These are phyloP conservation scores for Sphagnum tenellum DNA, from an alignment of 225 moss, liverwort and hornwort genomes.

Conservation along the genomic window DNA sequence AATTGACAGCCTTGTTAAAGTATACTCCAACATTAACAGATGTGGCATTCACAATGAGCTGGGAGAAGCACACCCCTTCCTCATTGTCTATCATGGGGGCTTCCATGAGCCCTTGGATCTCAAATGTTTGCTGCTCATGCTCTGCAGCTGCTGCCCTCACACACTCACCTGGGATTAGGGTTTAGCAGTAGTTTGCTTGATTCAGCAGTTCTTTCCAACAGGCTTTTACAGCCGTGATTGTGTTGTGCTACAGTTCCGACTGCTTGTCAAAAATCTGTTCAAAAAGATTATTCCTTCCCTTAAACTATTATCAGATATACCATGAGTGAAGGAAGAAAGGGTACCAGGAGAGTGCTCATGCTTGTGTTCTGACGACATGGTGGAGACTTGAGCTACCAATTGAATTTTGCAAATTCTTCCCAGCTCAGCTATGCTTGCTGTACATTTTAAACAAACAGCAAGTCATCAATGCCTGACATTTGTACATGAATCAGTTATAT, in stretches of 20 bases:
- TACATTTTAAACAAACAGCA: neutral
- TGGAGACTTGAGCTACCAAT: conserved; percentile 81
- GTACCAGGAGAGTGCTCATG: conserved; percentile 22
- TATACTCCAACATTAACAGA: conserved; percentile 93
- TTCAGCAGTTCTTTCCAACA: no score
- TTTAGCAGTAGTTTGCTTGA: no score
- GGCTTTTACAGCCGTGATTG: no score
- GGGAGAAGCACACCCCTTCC: conserved; percentile 87
- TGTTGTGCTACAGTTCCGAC: no score
- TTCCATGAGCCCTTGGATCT: conserved; percentile 95
- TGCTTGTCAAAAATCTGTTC: no score
- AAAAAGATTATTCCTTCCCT: no score
- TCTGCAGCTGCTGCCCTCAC: conserved; percentile 67
- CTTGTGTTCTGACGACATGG: conserved; percentile 55
- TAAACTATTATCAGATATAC: no score
- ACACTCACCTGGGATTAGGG: neutral
- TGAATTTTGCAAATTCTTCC: conserved; percentile 91
- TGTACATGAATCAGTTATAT: no score
- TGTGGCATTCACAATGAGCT: conserved; percentile 77
- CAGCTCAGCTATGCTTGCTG: conserved; percentile 79
- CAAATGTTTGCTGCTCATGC: conserved; percentile 75
- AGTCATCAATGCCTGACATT: no score
- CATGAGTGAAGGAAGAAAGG: no score
- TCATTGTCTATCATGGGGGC: conserved; percentile 76
- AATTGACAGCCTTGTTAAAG: conserved; percentile 96